Evolutionary conservation across 2,329 filamentous ascomycete genomes (phyloP), one percentile per base, ranked within the genome.

Genomic region (Xylariomycetidae sp.): DNA sequence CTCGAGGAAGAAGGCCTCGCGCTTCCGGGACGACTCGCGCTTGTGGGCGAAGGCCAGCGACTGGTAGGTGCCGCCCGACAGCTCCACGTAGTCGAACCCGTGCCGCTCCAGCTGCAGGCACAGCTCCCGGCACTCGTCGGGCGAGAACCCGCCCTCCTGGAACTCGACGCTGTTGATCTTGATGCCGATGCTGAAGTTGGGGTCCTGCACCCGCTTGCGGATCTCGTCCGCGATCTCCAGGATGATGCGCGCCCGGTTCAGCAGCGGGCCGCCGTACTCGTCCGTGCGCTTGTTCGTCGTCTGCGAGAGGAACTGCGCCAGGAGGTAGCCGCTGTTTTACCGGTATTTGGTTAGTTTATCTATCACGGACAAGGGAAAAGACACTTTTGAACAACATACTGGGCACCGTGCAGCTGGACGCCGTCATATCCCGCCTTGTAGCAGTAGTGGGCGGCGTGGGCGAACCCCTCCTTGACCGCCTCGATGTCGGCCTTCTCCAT

Each of bases 1-100:
- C 28, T 82, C 72, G 1, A 83, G 60, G 58, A 85, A 85, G 61
- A 80, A 84, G 0, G 78, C 76, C 45, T 85, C 79, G 6, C 79
- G 68, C 0, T 67, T 66, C 10, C 59, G 57, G 1, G 75, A 77
- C 5, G 64, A 63, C 15, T 60, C 58, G 6, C 30, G 36, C 26
- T 28, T 36, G 23, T 46, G 33, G 38, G 50, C 32, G 47, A 74
- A 69, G 31, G 42, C 47, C 0, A 74, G 65, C 35, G 76, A 55
- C 44, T 79, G 71, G 42, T 72, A 79, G 0, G 55, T 71, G 0
- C 82, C 80, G 0, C 81, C 82, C 13, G 70, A 76, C 17, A 85
- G 68, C 54, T 86, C 80, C 2, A 85, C 57, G 43, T 83, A 84
- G 54, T 85, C 81, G 2, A 85, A 57, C 5, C 60, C 71, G 24